These are phyloP conservation scores for Ceratocystis variospora DNA, from an alignment of 2,329 filamentous ascomycete species.

Conservation along the genomic window DNA sequence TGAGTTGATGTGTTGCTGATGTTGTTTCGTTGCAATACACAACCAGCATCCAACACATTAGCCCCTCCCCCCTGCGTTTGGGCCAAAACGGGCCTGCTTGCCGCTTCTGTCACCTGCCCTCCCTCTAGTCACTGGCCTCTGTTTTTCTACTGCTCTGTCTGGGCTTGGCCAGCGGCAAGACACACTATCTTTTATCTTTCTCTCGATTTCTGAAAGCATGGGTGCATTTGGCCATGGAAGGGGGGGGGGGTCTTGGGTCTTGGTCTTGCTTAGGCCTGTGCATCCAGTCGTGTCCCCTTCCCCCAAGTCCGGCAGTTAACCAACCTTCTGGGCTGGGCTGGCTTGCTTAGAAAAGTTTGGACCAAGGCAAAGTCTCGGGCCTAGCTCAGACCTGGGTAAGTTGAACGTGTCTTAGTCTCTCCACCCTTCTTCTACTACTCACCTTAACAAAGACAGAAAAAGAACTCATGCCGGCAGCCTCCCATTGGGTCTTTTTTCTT, in stretches of 20 bases:
- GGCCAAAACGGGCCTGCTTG: not conserved
- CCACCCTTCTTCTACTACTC: not conserved
- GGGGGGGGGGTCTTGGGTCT: too few relatives aligned
- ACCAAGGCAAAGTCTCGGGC: not conserved
- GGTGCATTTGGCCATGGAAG: not conserved
- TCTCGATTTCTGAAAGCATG: not conserved
- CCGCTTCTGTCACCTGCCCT: conserved; percentile 10
- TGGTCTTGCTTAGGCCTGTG: not conserved
- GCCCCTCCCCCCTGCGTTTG: conserved; percentile 6
- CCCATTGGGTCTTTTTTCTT: not conserved
- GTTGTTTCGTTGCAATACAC: not conserved
- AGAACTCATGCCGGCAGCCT: not conserved
- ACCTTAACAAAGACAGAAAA: not conserved
- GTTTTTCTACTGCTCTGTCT: too few relatives aligned
- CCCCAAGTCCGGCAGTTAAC: conserved; percentile 1
- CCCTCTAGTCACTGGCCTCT: too few relatives aligned
- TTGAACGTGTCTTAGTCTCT: not conserved
- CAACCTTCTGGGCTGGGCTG: not conserved
- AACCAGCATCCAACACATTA: not conserved
- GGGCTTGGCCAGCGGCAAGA: too few relatives aligned
- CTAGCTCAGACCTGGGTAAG: not conserved
- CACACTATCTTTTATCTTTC: too few relatives aligned
- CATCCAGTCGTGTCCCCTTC: not conserved
- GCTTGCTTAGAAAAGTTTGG: not conserved
- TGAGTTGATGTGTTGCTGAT: not conserved